Percentiles rank a stretch among this genome's conserved stretches.
Evolutionary conservation across 2,329 filamentous ascomycete genomes (phyloP).

Genomic region (Ceratocystis harringtonii): DNA sequence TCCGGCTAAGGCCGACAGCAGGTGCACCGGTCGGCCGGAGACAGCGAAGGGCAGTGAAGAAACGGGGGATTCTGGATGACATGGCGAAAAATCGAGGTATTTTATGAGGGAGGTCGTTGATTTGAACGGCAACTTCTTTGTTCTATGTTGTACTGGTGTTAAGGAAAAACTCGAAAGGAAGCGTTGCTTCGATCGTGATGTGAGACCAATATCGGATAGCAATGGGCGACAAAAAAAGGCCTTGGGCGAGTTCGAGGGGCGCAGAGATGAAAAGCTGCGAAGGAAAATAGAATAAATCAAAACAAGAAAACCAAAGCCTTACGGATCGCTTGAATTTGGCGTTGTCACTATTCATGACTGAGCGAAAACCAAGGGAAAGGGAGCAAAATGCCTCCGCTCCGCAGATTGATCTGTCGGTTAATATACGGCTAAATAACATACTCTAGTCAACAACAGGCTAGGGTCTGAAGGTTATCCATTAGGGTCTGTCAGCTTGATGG

Average conservation of each 20-base stretch:
- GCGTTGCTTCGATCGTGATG: no score
- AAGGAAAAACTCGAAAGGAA: no score
- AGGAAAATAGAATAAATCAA: neutral
- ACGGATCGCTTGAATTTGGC: neutral
- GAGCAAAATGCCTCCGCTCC: neutral
- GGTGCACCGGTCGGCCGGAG: neutral
- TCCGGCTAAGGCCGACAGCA: neutral
- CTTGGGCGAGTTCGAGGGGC: neutral
- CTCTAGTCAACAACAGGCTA: neutral
- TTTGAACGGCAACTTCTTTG: neutral
- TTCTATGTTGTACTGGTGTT: no score
- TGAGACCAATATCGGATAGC: no score
- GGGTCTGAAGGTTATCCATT: neutral
- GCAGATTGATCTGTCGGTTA: neutral
- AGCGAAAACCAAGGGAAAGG: neutral
- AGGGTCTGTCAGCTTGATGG: no score
- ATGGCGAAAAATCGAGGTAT: neutral
- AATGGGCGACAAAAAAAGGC: no score
- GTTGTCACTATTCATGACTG: neutral
- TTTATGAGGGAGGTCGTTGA: neutral
- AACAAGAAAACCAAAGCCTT: neutral
- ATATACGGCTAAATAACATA: neutral
- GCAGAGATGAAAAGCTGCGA: neutral
- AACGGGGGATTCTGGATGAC: constrained; percentile 6
- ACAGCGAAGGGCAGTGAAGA: neutral